Percentiles rank a stretch among this genome's conserved stretches.
These are phyloP conservation scores for Macadamia tetraphylla DNA, from an alignment of 164 flowering plant genomes.

Conservation along the genomic window DNA sequence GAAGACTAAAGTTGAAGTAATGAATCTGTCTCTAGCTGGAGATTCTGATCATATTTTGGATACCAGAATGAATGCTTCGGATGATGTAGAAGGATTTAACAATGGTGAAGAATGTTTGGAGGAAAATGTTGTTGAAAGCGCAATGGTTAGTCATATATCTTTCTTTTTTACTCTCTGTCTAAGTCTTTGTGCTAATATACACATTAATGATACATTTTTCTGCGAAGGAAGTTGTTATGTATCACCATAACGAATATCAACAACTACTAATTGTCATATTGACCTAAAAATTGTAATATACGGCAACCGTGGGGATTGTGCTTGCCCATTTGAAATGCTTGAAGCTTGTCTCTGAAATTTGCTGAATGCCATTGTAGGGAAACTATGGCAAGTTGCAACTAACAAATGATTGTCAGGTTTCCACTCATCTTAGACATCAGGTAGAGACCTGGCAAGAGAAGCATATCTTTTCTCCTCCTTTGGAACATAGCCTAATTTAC, in stretches of 20 bases:
- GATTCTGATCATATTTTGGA: background rate
- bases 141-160: slow-evolving; percentile 16
- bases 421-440: no score
- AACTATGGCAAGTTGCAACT: no score
- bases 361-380: background rate
- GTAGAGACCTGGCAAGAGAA: no score
- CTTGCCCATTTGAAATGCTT: background rate
- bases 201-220: background rate
- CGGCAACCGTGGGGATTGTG: background rate
- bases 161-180: background rate
- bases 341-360: background rate
- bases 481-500: no score
- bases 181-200: background rate
- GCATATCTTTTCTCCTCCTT: no score
- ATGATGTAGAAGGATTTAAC: slow-evolving; percentile 10
- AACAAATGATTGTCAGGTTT: no score
- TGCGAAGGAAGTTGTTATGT: background rate
- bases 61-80: slow-evolving; percentile 6
- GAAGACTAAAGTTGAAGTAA: slow-evolving; percentile 3
- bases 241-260: background rate
- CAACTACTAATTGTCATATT: background rate
- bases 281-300: background rate
- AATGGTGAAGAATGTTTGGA: slow-evolving; percentile 9
- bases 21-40: background rate
- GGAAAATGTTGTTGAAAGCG: slow-evolving; percentile 7